Base-by-base conservation (phyloP, 1,139 yeast genomes). In the Zygoascus meyerae region DNA sequence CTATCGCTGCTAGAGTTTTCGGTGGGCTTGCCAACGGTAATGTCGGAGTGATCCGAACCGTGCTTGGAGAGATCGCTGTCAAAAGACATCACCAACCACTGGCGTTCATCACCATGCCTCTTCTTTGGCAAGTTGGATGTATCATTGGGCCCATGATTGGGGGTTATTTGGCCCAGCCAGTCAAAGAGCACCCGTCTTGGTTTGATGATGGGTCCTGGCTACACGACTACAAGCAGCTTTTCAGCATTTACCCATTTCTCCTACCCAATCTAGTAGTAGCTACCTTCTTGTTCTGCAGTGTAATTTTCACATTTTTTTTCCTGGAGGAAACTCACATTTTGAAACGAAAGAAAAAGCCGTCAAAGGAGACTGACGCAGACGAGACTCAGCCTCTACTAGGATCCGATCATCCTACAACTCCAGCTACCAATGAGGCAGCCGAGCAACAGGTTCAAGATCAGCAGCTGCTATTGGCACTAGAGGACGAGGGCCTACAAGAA, bases 21-120 rank as follows among this genome's bases (percentile, higher is more conserved):
- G 73, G 77, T 62, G 86, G 86, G 0, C 66, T 77, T 12, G 65
- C 79, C 32, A 80, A 79, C 58, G 85, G 85, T 3, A 80, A 79
- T 55, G 75, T 78, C 8, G 79, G 83, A 0, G 83, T 80, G 3
- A 62, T 79, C 42, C 66, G 86, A 55, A 81, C 86, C 0, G 64
- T 73, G 43, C 69, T 81, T 42, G 86, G 84, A 1, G 86, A 80
- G 59, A 66, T 77, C 16, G 81, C 81, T 6, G 69, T 63, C 1
- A 77, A 78, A 49, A 70, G 77, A 48, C 67, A 69, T 41, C 83
- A 80, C 56, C 84, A 80, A 58, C 80, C 83, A 2, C 53, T 79
- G 12, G 84, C 83, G 1, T 78, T 80, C 59, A 71, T 80, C 37
- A 75, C 77, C 4, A 69, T 80, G 66, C 83, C 86, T 0, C 62